Base-by-base conservation (phyloP, 305 asterid genomes). In the Petunia hybrid region DNA sequence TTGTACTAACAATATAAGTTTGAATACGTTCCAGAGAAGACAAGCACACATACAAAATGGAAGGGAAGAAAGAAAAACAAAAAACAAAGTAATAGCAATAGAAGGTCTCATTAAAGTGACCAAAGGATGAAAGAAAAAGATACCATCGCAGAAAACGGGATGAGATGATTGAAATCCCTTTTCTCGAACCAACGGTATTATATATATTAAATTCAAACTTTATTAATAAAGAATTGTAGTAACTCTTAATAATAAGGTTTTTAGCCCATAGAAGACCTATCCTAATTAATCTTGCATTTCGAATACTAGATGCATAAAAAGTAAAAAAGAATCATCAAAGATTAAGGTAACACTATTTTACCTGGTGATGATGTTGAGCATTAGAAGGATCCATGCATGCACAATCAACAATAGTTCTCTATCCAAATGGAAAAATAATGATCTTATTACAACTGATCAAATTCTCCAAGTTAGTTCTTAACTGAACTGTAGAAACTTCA, bases 381-480 rank as follows among this genome's bases (percentile, higher is more conserved):
- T 64, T 85, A 62, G 94, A 89, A 82, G 93, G 84, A 82, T 93
- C 97, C 97, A 93, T 93, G 85, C 81, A 84, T 87, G 81, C 87
- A 87, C 84, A 36, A 63, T 55, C 60, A 55, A 16, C 22, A 10
- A 1, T 3, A 55, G 16, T 8, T 13, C 31, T 14, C 61, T 16
- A 39, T 46, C 35, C 12, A 45, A 46, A 8, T n/a, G 53, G 31
- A 22, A 22, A 22, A 22, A 0, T 22, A 22, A 22, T 22, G 31
- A 22, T 22, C 31, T 22, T 22, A 22, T 22, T 22, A 22, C 31
- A 22, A 22, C 31, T 22, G 0, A 22, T 22, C 31, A 22, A 22
- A 22, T 22, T 22, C 31, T 22, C 31, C 31, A 22, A 22, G 31
- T 22, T 22, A 22, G 31, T 22, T 22, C 31, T 22, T 22, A 22